Base-by-base conservation (phyloP, 2,329 filamentous ascomycete species). In the Pestalotiopsis sp. region DNA sequence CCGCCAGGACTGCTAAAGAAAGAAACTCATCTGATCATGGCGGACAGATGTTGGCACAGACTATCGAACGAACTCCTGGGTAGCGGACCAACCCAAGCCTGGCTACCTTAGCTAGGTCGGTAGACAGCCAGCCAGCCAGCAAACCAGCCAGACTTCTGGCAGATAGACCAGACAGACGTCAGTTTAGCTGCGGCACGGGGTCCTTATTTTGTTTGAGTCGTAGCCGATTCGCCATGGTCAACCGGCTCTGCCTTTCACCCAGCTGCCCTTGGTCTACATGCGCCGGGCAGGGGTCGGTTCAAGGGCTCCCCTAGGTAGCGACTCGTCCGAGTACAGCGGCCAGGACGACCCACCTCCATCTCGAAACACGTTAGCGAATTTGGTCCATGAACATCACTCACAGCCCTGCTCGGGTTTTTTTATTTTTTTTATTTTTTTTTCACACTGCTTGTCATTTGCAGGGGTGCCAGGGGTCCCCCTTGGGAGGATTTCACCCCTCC, bases 371-470 rank as follows among this genome's bases (percentile, higher is more conserved):
- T 74, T 78, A 78, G 77, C 74, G 74, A 73, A 68, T 70, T 73
- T 70, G 74, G 72, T 75, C 71, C 72, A 75, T 70, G 74, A 76
- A 73, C 73, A 74, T 77, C 74, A 71, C 71, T 78, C 75, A 74
- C 74, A 78, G 74, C 77, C 77, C 81, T 80, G 81, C 76, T 79
- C 76, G 72, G 77, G 71, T 78, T 75, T 76, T 77, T 77, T n/a
- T 23, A 20, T 52, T 52, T 49, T 52, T n/a, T 52, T 52, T 12
- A 3, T 52, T 52, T 23, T n/a, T 9, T 20, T 52, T 9, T n/a
- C 45, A 6, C 45, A 52, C 77, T 77, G 73, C 76, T 74, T 75
- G 76, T 74, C 77, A 78, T 77, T 78, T 78, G 75, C 81, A 81
- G 79, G 77, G 77, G 75, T 77, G 70, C 72, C 67, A 67, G 52